Evolutionary conservation across 2,329 filamentous ascomycete species (phyloP).

Genomic region (Scedosporium minutisporum): DNA sequence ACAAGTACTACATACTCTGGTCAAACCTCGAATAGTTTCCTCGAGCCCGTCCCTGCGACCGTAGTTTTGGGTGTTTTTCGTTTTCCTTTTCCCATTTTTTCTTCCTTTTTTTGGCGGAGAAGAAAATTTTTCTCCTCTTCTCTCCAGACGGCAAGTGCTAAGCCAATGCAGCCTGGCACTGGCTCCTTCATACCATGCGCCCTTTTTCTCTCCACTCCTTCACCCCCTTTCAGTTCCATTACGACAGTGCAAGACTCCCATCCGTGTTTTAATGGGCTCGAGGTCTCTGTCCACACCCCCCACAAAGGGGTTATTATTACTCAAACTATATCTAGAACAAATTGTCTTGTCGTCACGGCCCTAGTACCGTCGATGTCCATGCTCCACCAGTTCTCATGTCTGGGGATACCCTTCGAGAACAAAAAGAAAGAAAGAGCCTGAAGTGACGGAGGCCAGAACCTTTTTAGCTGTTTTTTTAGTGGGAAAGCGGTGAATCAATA

Average conservation of each 20-base stretch:
- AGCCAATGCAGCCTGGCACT: not conserved
- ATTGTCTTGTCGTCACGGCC: not conserved
- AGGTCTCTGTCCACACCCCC: not conserved
- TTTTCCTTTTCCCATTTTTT: too few species aligned
- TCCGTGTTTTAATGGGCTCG: not conserved
- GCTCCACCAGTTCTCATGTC: not conserved
- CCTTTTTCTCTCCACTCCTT: not conserved
- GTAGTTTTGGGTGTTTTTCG: too few species aligned
- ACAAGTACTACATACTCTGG: too few species aligned
- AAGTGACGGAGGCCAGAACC: not conserved
- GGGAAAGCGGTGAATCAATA: not conserved
- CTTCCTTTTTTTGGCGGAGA: too few species aligned
- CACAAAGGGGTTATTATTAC: not conserved
- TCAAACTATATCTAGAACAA: not conserved
- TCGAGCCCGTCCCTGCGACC: too few species aligned
- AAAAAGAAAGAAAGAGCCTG: not conserved
- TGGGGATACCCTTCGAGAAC: slow-evolving; percentile 1
- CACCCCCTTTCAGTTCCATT: not conserved
- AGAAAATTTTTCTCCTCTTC: too few species aligned
- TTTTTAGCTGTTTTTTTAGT: not conserved
- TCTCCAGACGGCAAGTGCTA: not conserved
- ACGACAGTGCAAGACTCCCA: not conserved
- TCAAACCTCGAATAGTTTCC: too few species aligned
- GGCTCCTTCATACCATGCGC: not conserved
- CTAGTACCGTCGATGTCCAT: not conserved